Evolutionary conservation across 169 alveolate species (phyloP).

Genomic region (Babesia gibsoni): DNA sequence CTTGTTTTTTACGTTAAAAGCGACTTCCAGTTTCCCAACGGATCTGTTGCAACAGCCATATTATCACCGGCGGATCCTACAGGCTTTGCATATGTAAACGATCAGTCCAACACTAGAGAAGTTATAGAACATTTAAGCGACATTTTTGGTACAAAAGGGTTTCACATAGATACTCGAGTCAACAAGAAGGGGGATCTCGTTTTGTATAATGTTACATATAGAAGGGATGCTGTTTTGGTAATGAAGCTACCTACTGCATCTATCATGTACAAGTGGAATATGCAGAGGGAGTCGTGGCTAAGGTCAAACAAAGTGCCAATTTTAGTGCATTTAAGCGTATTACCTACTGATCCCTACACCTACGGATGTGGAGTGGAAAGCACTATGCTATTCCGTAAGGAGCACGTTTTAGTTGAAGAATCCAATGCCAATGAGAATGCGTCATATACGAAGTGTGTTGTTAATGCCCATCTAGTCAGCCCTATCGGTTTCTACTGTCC

Average conservation of each 20-base stretch:
- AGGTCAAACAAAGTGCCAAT: too few species aligned
- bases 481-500: conserved; percentile 66
- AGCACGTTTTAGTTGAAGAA: neutral
- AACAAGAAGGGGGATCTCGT: neutral
- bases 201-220: neutral
- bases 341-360: conserved; percentile 65
- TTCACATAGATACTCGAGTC: neutral
- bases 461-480: conserved; percentile 13
- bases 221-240: conserved; percentile 23
- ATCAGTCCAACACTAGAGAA: neutral
- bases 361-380: conserved; percentile 58
- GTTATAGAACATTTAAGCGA: neutral
- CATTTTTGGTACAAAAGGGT: neutral
- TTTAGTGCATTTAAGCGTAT: neutral
- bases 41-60: neutral
- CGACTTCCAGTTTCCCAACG: neutral
- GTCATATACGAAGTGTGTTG: conserved; percentile 6
- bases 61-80: neutral
- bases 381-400: conserved; percentile 11
- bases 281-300: neutral
- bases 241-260: neutral
- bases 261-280: conserved; percentile 27
- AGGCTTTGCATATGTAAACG: neutral
- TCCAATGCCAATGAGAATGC: neutral
- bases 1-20: neutral